phyloP scores from a whole-genome alignment of 345 rosid genomes.

The Pseudoturritis turrita region DNA sequence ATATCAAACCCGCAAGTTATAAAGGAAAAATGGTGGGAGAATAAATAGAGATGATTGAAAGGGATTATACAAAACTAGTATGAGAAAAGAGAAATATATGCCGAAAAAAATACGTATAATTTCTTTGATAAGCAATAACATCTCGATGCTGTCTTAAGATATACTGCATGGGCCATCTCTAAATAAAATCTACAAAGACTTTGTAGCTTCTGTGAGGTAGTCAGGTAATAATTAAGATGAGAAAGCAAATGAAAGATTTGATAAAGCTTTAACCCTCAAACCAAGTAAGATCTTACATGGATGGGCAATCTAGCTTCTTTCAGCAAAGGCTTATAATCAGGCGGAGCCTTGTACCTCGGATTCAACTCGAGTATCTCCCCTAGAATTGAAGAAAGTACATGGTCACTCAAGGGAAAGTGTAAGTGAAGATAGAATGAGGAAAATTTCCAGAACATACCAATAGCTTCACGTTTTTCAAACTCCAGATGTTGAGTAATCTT shows the following conservation, averaged over 20 bases:
- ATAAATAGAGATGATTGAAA: background rate
- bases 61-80: background rate
- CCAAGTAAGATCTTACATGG: conserved; percentile 53
- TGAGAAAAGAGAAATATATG: no score
- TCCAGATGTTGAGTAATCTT: conserved; percentile 58
- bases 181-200: background rate
- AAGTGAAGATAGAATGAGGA: background rate
- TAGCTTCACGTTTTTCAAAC: conserved; percentile 68
- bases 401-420: background rate
- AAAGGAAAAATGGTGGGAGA: background rate
- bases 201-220: background rate
- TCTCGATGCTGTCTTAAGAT: background rate
- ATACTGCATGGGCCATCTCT: background rate
- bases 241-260: conserved; percentile 2
- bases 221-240: background rate
- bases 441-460: conserved; percentile 49
- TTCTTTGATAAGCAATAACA: background rate
- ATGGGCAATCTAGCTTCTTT: conserved; percentile 75
- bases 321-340: conserved; percentile 74
- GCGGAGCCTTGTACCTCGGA: conserved; percentile 79
- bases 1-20: background rate
- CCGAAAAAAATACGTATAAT: no score
- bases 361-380: conserved; percentile 84
- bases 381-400: conserved; percentile 32
- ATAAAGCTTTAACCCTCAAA: background rate